phyloP scores from a whole-genome alignment of 805 yeast species.

The Yarrowia hollandica region DNA sequence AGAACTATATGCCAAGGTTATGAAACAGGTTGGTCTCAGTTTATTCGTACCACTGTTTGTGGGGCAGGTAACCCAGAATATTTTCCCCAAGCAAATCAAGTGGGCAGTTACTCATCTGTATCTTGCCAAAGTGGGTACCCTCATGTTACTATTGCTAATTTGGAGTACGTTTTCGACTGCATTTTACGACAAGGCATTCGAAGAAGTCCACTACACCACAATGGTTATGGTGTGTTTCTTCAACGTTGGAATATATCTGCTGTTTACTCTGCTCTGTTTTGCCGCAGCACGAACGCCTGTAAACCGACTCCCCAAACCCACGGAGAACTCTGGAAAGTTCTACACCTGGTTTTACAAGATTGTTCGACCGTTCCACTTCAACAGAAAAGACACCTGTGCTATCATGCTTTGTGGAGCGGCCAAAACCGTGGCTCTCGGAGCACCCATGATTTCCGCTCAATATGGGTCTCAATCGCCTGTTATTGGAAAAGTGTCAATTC shows the following conservation, averaged over 20 bases:
- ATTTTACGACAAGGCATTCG: slow-evolving; percentile 77
- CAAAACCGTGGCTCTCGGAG: slow-evolving; percentile 90
- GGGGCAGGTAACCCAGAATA: slow-evolving; percentile 77
- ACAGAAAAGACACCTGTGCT: slow-evolving; percentile 69
- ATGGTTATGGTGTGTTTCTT: slow-evolving; percentile 78
- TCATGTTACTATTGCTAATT: slow-evolving; percentile 76
- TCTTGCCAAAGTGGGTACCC: slow-evolving; percentile 71
- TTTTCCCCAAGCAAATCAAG: slow-evolving; percentile 63
- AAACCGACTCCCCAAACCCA: slow-evolving; percentile 45
- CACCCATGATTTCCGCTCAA: slow-evolving; percentile 73
- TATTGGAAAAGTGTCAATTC: slow-evolving; percentile 68
- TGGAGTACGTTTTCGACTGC: slow-evolving; percentile 84
- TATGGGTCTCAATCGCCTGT: slow-evolving; percentile 62
- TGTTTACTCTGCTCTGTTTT: slow-evolving; percentile 69
- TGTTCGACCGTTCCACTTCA: slow-evolving; percentile 67
- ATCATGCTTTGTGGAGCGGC: slow-evolving; percentile 90
- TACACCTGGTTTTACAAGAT: slow-evolving; percentile 49
- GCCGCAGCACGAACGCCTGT: slow-evolving; percentile 50
- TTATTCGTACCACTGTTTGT: slow-evolving; percentile 83
- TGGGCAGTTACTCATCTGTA: slow-evolving; percentile 60
- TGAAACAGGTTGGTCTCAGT: slow-evolving; percentile 83
- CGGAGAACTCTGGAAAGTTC: slow-evolving; percentile 45
- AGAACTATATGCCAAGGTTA: slow-evolving; percentile 66
- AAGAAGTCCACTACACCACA: slow-evolving; percentile 63
- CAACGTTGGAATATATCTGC: slow-evolving; percentile 74